phyloP scores from a whole-genome alignment of 805 yeast species.

The Pichia insulana region DNA sequence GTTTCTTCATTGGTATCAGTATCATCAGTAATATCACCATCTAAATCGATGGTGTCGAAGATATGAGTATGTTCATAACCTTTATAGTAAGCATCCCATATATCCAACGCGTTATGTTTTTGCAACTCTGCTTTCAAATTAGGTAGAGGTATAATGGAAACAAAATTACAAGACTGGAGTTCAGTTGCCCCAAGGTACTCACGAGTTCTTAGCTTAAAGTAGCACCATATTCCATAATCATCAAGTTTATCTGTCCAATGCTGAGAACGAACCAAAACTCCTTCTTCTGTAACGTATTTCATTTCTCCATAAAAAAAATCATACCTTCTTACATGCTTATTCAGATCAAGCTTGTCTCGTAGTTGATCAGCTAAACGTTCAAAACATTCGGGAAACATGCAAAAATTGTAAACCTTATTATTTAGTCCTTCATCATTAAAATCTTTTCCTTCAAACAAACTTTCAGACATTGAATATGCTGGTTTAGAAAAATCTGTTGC shows the following conservation, averaged over 20 bases:
- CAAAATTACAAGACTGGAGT: neutral
- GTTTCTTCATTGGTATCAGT: neutral
- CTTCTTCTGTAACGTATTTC: neutral
- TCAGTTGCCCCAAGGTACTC: neutral
- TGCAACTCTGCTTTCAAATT: neutral
- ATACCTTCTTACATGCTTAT: conserved; percentile 1
- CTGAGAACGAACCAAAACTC: neutral
- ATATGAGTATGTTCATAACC: neutral
- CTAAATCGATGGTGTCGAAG: neutral
- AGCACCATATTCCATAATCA: conserved; percentile 1
- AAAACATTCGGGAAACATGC: neutral
- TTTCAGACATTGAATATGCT: neutral
- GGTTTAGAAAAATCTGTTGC: conserved; percentile 17
- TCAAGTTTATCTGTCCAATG: neutral
- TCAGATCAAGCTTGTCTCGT: neutral
- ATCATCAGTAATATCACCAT: neutral
- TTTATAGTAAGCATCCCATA: neutral
- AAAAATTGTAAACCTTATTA: conserved; percentile 4
- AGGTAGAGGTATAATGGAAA: neutral
- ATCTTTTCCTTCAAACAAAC: conserved; percentile 1
- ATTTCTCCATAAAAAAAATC: neutral
- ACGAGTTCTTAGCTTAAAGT: neutral
- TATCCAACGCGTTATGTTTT: neutral
- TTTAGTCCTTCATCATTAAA: neutral
- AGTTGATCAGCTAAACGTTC: neutral